Evolutionary conservation across 2,329 filamentous ascomycete species (phyloP).

Genomic region (Exophiala xenobiotica): DNA sequence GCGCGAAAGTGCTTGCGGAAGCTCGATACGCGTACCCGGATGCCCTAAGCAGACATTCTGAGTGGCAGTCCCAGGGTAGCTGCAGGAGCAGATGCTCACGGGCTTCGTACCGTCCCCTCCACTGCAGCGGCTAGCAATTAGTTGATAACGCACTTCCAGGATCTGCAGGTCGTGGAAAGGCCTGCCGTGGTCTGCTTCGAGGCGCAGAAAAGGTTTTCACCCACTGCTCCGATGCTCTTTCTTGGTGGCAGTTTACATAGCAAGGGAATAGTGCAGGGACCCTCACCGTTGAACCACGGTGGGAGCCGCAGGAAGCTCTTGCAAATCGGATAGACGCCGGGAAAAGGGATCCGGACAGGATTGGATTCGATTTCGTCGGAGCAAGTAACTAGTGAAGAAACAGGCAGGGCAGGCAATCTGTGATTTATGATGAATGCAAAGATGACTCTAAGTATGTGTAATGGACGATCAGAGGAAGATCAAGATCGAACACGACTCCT

Average conservation of each 20-base stretch:
- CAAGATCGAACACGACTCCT: too few relatives aligned
- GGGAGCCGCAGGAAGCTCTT: too few relatives aligned
- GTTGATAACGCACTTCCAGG: not conserved
- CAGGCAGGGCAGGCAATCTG: not conserved
- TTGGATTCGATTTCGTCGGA: not conserved
- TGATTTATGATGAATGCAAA: too few relatives aligned
- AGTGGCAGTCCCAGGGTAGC: conserved; percentile 5
- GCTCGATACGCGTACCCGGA: conserved; percentile 2
- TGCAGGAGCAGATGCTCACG: not conserved
- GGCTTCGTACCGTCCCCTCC: not conserved
- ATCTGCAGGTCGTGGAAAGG: not conserved
- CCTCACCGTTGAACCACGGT: too few relatives aligned
- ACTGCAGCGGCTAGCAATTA: not conserved
- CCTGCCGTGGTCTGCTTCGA: not conserved
- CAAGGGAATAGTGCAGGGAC: too few relatives aligned
- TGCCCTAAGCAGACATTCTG: conserved; percentile 6
- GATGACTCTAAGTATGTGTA: too few relatives aligned
- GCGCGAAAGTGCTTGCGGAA: not conserved
- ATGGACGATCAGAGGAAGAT: too few relatives aligned
- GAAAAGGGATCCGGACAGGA: not conserved
- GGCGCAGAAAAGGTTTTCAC: not conserved
- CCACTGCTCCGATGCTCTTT: too few relatives aligned
- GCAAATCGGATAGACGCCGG: not conserved
- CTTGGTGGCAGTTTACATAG: too few relatives aligned
- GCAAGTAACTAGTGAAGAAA: not conserved